Evolutionary conservation across 2,329 filamentous ascomycete species (phyloP), one percentile per base, ranked within the genome.

Genomic region (Penicillium palitans): DNA sequence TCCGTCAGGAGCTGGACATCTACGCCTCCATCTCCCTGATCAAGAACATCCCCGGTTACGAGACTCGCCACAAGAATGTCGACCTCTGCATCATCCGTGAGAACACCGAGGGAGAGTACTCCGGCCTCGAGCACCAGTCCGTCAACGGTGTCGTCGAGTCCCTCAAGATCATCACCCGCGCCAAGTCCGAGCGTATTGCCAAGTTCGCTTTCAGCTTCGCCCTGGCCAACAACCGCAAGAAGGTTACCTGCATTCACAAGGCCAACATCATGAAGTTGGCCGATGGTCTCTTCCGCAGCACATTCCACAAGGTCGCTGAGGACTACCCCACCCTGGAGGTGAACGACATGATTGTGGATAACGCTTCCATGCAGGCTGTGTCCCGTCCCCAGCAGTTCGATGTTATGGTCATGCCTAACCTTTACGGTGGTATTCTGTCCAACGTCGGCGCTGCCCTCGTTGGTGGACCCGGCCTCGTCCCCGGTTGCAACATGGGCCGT

Each of bases 231-330:
- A 93, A 96, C 86, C 88, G 95, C 77, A 93, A 96, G 85, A 98
- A 98, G 90, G 91, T 99, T 58, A 98, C 95, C 68, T 97, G 93
- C 83, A 98, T 99, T 76, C 95, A 99, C 89, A 99, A 99, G 87
- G 95, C 95, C 81, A 99, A 99, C 86, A 99, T 99, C 83, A 99
- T 99, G 95, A 99, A 99, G 87, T 86, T 99, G 60, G 93, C 93
- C 77, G 95, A 99, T 71, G 95, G 95, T 80, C 90, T 99, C 58
- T 99, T 99, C 91, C 90, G 95, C 78, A 93, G 88, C 82, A 98
- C 95, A 69, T 96, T 98, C 85, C 91, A 96, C 83, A 85, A 88
- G 73, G 88, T 95, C 68, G 90, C 92, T 67, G 90, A 96, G 83
- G 91, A 96, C 78, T 99, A 95, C 83, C 93, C 95, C 60, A 96